Conservation (phyloP, 2,329 filamentous ascomycete species). For the Alternaria atra region DNA sequence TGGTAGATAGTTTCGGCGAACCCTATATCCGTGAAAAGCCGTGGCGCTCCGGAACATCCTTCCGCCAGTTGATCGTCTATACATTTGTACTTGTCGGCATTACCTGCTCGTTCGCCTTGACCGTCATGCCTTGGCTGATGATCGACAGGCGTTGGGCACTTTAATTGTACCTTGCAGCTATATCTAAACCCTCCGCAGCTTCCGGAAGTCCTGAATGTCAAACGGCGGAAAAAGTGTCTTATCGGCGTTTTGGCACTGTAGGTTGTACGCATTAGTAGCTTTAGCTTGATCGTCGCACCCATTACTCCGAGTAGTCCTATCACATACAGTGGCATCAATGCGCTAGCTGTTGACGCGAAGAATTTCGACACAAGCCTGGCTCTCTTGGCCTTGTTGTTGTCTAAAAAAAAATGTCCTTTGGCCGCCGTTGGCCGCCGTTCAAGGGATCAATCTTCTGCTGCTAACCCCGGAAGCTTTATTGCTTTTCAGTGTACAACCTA, state of each 20-base stretch:
- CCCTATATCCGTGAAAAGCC: constrained; percentile 6
- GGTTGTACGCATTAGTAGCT: neutral
- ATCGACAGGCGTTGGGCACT: constrained; percentile 13
- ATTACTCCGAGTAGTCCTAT: neutral
- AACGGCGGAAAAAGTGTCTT: constrained; percentile 2
- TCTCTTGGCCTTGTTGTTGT: neutral
- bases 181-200: constrained; percentile 12
- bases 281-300: neutral
- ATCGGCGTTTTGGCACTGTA: constrained; percentile 1
- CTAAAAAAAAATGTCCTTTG: neutral
- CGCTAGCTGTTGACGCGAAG: neutral
- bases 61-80: constrained; percentile 4
- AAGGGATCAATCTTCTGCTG: neutral
- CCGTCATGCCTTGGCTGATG: constrained; percentile 7
- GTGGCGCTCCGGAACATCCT: constrained; percentile 11
- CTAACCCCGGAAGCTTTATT: constrained; percentile 1
- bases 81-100: constrained; percentile 3
- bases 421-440: neutral
- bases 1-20: constrained; percentile 2
- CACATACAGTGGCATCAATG: neutral
- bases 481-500: neutral
- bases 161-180: constrained; percentile 17
- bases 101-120: neutral
- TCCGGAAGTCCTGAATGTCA: constrained; percentile 5
- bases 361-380: neutral